These are phyloP conservation scores for Harringtonia lauricola DNA, from an alignment of 2,329 filamentous ascomycete species.

Conservation along the genomic window DNA sequence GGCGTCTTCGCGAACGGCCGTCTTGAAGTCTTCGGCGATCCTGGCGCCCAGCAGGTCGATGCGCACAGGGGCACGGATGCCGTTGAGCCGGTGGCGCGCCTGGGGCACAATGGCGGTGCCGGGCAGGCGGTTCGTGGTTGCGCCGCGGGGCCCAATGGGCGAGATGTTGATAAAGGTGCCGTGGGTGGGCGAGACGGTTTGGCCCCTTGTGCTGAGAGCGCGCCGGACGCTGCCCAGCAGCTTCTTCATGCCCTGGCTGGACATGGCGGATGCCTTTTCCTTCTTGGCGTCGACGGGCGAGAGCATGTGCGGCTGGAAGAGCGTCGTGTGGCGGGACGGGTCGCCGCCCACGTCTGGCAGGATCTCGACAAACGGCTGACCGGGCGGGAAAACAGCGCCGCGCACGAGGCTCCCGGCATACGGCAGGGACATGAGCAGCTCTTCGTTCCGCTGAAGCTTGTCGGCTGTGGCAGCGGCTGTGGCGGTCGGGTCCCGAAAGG, in stretches of 20 bases:
- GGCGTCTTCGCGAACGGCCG: constrained; percentile 57
- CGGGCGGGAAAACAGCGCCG: constrained; percentile 73
- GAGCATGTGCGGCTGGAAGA: constrained; percentile 30
- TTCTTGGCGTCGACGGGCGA: constrained; percentile 20
- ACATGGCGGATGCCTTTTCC: constrained; percentile 47
- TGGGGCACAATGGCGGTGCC: constrained; percentile 51
- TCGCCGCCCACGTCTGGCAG: constrained; percentile 36
- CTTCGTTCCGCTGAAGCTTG: constrained; percentile 40
- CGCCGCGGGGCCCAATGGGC: constrained; percentile 37
- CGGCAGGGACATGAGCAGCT: constrained; percentile 50
- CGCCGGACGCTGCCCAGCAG: constrained; percentile 78
- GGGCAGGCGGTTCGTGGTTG: constrained; percentile 46
- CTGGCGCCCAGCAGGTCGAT: constrained; percentile 77
- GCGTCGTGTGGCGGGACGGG: constrained; percentile 40
- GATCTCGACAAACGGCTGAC: constrained; percentile 67
- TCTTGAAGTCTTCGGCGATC: constrained; percentile 68
- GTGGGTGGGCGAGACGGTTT: constrained; percentile 31
- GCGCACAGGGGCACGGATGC: constrained; percentile 44
- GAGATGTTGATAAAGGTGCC: constrained; percentile 36
- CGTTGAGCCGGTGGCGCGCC: constrained; percentile 29
- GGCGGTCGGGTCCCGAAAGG: constrained; percentile 56
- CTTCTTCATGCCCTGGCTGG: constrained; percentile 68
- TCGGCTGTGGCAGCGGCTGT: constrained; percentile 32
- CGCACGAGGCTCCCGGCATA: constrained; percentile 78
- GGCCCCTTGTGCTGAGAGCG: constrained; percentile 55